Evolutionary conservation across 2,329 filamentous ascomycete genomes (phyloP).

Genomic region (Penicillium psychrosexuale): DNA sequence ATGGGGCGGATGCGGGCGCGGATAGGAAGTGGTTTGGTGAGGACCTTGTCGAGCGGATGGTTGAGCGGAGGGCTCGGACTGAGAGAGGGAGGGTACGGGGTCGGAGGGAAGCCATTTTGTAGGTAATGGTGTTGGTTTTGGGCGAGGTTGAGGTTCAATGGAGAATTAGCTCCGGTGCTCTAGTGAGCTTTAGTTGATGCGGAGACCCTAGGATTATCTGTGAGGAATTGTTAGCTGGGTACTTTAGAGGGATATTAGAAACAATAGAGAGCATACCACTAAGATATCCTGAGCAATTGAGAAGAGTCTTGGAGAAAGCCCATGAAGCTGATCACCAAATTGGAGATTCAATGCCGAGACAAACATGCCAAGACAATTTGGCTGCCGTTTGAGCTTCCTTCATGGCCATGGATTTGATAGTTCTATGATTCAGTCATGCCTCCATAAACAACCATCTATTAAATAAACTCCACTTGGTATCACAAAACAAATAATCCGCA

Average conservation of each 20-base stretch:
- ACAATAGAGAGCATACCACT: slow-evolving; percentile 1
- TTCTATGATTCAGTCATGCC: neutral
- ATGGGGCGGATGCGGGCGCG: neutral
- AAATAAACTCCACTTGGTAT: slow-evolving; percentile 20
- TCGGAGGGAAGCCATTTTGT: slow-evolving; percentile 15
- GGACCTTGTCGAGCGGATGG: slow-evolving; percentile 1
- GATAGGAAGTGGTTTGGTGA: neutral
- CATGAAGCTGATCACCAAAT: slow-evolving; percentile 16
- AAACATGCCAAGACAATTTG: slow-evolving; percentile 20
- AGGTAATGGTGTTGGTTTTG: neutral
- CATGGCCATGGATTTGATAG: neutral
- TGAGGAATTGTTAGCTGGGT: neutral
- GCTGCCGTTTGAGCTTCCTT: neutral
- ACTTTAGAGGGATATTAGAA: neutral
- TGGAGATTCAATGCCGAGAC: slow-evolving; percentile 12
- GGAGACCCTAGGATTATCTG: neutral
- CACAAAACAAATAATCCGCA: slow-evolving; percentile 6
- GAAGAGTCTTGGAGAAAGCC: slow-evolving; percentile 6
- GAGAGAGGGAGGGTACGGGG: slow-evolving; percentile 6
- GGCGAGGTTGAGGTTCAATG: neutral
- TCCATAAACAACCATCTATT: slow-evolving; percentile 8
- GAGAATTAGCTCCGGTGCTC: neutral
- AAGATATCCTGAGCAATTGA: slow-evolving; percentile 3
- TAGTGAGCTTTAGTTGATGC: neutral
- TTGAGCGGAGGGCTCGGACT: slow-evolving; percentile 10